Conservation (phyloP, 805 yeast genomes). For the Ogataea trehaloabstinens region DNA sequence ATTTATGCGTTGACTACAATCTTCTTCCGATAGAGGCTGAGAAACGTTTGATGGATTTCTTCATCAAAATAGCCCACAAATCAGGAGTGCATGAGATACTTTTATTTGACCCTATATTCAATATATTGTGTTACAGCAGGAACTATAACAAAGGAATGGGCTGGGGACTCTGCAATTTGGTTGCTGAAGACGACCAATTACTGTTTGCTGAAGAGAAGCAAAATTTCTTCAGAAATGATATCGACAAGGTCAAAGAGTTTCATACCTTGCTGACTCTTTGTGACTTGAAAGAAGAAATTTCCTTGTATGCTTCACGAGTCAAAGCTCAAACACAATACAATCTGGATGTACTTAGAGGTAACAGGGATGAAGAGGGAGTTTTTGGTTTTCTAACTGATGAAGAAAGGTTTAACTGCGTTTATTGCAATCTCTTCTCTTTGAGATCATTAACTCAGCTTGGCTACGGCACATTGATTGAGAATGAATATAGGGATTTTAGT, state of each 20-base stretch:
- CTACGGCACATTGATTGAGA: neutral
- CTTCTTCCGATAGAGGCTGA: slow-evolving; percentile 36
- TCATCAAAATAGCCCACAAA: slow-evolving; percentile 1
- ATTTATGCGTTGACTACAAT: slow-evolving; percentile 22
- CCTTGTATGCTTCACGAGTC: neutral
- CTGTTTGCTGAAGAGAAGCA: slow-evolving; percentile 67
- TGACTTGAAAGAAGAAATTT: slow-evolving; percentile 1
- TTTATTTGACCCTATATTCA: slow-evolving; percentile 2
- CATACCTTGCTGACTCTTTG: slow-evolving; percentile 5
- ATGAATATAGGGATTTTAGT: neutral
- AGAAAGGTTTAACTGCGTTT: slow-evolving; percentile 21
- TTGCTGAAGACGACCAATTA: slow-evolving; percentile 24
- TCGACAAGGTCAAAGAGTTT: slow-evolving; percentile 22
- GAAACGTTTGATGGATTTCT: slow-evolving; percentile 18
- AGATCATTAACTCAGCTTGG: slow-evolving; percentile 6
- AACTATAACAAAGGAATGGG: neutral
- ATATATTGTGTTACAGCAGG: neutral
- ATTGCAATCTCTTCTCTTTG: slow-evolving; percentile 14
- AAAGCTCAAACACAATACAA: slow-evolving; percentile 7
- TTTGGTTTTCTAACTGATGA: slow-evolving; percentile 30
- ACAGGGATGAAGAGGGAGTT: slow-evolving; percentile 26
- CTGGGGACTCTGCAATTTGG: slow-evolving; percentile 7
- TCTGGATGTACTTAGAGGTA: slow-evolving; percentile 3
- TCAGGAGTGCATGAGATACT: neutral
- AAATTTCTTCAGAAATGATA: slow-evolving; percentile 60